Evolutionary conservation across 1,139 yeast species (phyloP), one percentile per base, ranked within the genome.

Genomic region (Pichia sp.): DNA sequence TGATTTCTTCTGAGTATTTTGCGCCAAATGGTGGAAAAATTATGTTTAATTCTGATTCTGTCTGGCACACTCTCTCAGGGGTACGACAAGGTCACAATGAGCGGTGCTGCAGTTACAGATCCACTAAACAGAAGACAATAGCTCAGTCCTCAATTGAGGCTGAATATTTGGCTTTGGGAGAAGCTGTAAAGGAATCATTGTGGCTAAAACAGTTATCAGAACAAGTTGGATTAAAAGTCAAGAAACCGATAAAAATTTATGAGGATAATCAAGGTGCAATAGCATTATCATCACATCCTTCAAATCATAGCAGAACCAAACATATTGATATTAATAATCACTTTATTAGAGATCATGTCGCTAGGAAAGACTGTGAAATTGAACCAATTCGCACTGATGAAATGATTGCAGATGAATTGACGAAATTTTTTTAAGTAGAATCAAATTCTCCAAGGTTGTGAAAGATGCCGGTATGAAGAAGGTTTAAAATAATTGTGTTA

Each of bases 311-410:
- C 30, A 7, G 36, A n/a, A 42, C 45, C 3, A 42, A 42, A 25
- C 45, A 42, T 30, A 42, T 42, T 29, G 36, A 36, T 33, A 42
- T 42, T 34, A 27, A 26, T 4, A 34, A 34, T 35, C 44, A 42
- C 29, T 40, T 40, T 34, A 34, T 42, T 30, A 7, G 44, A 34
- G 34, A 42, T 32, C 38, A 42, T 4, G n/a, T 30, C 8, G 28
- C 39, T 11, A 11, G 25, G 18, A 30, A 26, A 8, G 25, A 35
- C 39, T 36, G 31, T 30, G n/a, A 35, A 36, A 4, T 42, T 7
- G 38, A n/a, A 7, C 30, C 40, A 4, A 29, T 34, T 9, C 25
- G 30, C 6, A 42, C 45, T 5, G 36, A 36, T 25, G 28, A 42
- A 30, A 42, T 28, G 34, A 34, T 28, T 10, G 45, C 45, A 3